These are phyloP conservation scores for Solanum etuberosum DNA, from an alignment of 257 asterid genomes.

Conservation along the genomic window DNA sequence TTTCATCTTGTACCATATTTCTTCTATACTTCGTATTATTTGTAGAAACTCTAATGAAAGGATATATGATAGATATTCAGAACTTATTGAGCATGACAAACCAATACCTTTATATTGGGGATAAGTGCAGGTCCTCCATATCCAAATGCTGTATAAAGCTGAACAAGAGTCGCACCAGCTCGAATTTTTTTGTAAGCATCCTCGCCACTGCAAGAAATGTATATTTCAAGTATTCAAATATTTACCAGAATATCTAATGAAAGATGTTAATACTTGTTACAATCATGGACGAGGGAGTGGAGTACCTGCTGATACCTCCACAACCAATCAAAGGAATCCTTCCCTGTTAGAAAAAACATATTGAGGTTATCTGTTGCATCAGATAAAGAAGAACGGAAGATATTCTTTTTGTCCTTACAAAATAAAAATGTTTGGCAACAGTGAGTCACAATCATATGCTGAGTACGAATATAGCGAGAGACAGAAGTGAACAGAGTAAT, in stretches of 20 bases:
- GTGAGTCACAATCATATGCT: not conserved
- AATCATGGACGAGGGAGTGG: not conserved
- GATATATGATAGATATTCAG: not conserved
- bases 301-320: slow-evolving; percentile 92
- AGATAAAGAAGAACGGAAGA: not conserved
- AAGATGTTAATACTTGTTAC: not conserved
- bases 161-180: slow-evolving; percentile 92
- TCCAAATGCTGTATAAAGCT: slow-evolving; percentile 92
- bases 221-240: not conserved
- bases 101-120: slow-evolving; percentile 72
- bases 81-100: too few relatives aligned
- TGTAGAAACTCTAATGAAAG: not conserved
- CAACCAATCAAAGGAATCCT: slow-evolving; percentile 80
- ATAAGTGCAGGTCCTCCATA: slow-evolving; percentile 97
- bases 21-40: too few relatives aligned
- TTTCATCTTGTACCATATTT: too few relatives aligned
- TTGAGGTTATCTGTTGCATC: not conserved
- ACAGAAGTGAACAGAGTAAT: not conserved
- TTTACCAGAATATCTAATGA: not conserved
- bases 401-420: not conserved
- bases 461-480: not conserved
- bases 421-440: not conserved
- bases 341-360: slow-evolving; percentile 33
- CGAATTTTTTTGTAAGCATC: slow-evolving; percentile 93
- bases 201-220: slow-evolving; percentile 49